Conservation (phyloP, 208 protist genomes). For the Leishmania braziliensis region DNA sequence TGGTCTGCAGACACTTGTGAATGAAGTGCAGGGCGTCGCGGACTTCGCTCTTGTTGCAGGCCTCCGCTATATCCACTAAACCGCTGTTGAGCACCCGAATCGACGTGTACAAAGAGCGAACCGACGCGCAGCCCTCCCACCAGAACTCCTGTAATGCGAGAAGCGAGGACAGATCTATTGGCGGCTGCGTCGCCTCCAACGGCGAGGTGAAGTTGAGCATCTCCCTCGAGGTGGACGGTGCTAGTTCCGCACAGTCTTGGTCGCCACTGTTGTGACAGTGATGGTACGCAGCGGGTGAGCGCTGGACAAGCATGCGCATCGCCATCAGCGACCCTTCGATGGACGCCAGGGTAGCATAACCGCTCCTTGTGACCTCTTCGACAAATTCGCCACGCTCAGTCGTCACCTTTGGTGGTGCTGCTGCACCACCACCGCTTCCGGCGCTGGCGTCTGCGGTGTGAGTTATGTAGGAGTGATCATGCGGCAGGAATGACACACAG, state of each 20-base stretch:
- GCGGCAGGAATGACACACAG: conserved; percentile 38
- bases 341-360: conserved; percentile 26
- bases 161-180: conserved; percentile 28
- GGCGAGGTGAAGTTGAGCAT: neutral
- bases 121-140: conserved; percentile 58
- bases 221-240: neutral
- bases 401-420: neutral
- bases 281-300: conserved; percentile 19
- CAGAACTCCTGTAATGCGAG: conserved; percentile 63
- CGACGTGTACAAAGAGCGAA: conserved; percentile 23
- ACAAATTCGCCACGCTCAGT: conserved; percentile 42
- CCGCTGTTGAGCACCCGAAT: conserved; percentile 22
- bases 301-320: conserved; percentile 32
- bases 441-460: neutral
- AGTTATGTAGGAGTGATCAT: conserved; percentile 24
- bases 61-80: conserved; percentile 39
- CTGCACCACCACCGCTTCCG: neutral
- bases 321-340: conserved; percentile 50
- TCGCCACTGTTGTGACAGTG: neutral
- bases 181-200: neutral
- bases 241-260: neutral
- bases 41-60: conserved; percentile 39
- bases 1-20: conserved; percentile 30
- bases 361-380: conserved; percentile 32
- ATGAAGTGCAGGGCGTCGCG: conserved; percentile 54